phyloP scores from a whole-genome alignment of 2,329 filamentous ascomycete genomes.

The Thielaviopsis punctulata region DNA sequence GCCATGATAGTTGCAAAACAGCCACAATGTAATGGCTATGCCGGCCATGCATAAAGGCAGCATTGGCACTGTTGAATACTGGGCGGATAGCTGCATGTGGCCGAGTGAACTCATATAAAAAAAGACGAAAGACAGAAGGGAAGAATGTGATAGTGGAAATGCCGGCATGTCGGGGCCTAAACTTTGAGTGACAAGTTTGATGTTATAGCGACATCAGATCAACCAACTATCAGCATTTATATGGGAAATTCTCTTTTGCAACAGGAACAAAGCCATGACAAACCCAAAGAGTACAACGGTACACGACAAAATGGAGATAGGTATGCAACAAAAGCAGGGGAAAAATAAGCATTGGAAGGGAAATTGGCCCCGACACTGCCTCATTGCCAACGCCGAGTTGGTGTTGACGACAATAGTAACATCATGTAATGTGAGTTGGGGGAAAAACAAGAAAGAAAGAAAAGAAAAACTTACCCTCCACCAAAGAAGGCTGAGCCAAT shows the following conservation, averaged over 20 bases:
- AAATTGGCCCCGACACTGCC: not conserved
- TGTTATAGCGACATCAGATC: too few relatives aligned
- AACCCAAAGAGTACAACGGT: not conserved
- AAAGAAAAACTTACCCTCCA: conserved; percentile 37
- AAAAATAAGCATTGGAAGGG: not conserved
- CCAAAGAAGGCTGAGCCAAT: conserved; percentile 58
- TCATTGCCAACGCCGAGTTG: not conserved
- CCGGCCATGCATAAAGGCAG: not conserved
- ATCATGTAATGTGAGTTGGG: not conserved
- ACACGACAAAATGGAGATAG: not conserved
- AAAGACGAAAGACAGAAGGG: not conserved
- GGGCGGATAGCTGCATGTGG: not conserved
- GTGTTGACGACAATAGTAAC: not conserved
- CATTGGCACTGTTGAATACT: not conserved
- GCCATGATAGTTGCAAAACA: not conserved
- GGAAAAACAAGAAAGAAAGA: not conserved
- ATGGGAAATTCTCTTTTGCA: not conserved
- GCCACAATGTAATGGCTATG: not conserved
- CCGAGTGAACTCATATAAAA: not conserved
- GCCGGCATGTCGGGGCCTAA: not conserved
- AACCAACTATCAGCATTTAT: not conserved
- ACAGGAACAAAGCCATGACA: not conserved
- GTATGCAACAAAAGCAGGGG: not conserved
- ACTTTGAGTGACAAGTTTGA: not conserved
- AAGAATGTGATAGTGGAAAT: not conserved